phyloP scores from a whole-genome alignment of 2,329 filamentous ascomycete species.

The Tolypocladium amazonense region DNA sequence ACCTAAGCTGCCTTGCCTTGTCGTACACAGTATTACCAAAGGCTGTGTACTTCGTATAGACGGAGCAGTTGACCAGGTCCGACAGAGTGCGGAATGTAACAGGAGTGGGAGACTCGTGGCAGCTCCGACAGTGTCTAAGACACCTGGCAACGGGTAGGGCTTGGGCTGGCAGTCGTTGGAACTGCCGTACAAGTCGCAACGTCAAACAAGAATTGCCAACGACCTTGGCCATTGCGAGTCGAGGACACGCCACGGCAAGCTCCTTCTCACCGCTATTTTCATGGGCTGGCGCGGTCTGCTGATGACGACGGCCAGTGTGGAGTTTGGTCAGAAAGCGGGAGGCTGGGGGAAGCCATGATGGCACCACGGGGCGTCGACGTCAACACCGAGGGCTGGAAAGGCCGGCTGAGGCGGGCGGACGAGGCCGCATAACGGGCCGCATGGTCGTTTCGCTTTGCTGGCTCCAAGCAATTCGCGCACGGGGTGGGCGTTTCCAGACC shows the following conservation, averaged over 20 bases:
- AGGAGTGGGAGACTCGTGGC: not conserved
- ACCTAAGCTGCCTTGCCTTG: too few relatives aligned
- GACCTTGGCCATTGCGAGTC: not conserved
- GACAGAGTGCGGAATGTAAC: not conserved
- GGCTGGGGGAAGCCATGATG: not conserved
- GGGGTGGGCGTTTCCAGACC: not conserved
- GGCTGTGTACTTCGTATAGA: not conserved
- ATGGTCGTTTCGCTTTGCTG: not conserved
- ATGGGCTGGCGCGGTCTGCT: not conserved
- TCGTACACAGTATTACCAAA: not conserved
- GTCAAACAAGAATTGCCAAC: not conserved
- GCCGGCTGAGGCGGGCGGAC: not conserved
- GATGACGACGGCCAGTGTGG: not conserved
- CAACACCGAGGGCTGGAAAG: not conserved
- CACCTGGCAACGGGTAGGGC: not conserved
- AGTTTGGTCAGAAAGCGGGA: not conserved
- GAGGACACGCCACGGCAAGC: not conserved
- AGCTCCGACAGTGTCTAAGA: not conserved
- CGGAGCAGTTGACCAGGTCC: not conserved
- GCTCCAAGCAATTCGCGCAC: not conserved
- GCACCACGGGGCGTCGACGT: not conserved
- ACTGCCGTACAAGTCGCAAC: not conserved
- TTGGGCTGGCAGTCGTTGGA: not conserved
- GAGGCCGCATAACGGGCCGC: constrained; percentile 1
- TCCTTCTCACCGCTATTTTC: not conserved